Evolutionary conservation across 352 stramenopile species (phyloP).

Genomic region (Phytopythium aichiense): DNA sequence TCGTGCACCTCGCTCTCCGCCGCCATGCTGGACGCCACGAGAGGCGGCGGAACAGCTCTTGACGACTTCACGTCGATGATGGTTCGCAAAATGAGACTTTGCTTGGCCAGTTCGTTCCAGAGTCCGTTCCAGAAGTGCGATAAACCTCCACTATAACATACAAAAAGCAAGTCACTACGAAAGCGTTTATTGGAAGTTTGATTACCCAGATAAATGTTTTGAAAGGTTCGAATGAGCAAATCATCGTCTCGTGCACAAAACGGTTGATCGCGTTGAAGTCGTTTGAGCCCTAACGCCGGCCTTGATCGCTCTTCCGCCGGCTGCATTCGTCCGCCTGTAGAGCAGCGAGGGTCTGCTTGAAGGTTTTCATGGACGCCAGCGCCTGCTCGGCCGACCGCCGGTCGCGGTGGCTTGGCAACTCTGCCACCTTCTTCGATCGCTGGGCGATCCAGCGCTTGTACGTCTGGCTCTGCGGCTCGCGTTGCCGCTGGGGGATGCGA

Average conservation of each 20-base stretch:
- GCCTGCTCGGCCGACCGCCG: neutral
- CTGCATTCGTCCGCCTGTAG: neutral
- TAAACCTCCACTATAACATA: too few relatives aligned
- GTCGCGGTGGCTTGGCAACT: neutral
- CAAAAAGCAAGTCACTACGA: too few relatives aligned
- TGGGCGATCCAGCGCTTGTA: neutral
- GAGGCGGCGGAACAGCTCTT: too few relatives aligned
- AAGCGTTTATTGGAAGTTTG: neutral
- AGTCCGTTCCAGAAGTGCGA: too few relatives aligned
- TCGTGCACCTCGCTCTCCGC: neutral
- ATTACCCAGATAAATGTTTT: neutral
- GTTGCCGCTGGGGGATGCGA: slow-evolving; percentile 17
- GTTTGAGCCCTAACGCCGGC: neutral
- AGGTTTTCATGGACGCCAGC: neutral
- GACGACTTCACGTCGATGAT: too few relatives aligned
- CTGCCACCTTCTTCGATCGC: neutral
- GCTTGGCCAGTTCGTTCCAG: too few relatives aligned
- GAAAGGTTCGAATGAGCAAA: neutral
- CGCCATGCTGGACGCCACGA: neutral
- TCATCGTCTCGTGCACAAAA: neutral
- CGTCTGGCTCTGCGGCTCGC: slow-evolving; percentile 4
- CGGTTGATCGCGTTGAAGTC: neutral
- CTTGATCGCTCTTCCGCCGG: neutral
- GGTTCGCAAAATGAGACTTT: too few relatives aligned
- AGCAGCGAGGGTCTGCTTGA: neutral